These are phyloP conservation scores for Inonotus obliquus DNA, from an alignment of 1,284 basidiomycete genomes.

Conservation along the genomic window DNA sequence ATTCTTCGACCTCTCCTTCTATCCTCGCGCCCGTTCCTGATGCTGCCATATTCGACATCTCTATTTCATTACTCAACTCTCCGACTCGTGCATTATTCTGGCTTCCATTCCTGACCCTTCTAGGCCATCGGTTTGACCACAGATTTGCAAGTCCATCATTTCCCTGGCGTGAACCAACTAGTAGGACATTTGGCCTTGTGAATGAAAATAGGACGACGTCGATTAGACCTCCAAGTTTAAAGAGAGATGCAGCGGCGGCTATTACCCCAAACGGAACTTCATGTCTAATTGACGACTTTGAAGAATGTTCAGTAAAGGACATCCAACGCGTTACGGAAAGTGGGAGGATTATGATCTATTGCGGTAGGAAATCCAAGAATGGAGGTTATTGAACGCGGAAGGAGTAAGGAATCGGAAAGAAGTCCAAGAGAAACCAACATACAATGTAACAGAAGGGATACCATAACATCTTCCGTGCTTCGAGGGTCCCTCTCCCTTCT, in stretches of 20 bases:
- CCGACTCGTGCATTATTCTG: neutral
- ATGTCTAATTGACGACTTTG: neutral
- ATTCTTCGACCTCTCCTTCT: neutral
- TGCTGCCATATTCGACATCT: neutral
- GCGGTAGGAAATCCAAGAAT: too few relatives aligned
- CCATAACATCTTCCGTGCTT: slow-evolving; percentile 19
- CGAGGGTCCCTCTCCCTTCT: neutral
- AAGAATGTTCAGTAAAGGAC: slow-evolving; percentile 4
- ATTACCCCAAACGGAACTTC: slow-evolving; percentile 19
- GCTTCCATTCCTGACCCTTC: neutral
- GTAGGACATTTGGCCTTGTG: slow-evolving; percentile 22
- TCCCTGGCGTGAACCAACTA: too few relatives aligned
- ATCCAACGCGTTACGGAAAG: slow-evolving; percentile 17
- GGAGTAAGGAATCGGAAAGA: neutral
- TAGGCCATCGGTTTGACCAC: too few relatives aligned
- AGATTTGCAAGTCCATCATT: too few relatives aligned
- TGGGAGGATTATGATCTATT: slow-evolving; percentile 19
- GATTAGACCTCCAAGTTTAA: slow-evolving; percentile 21
- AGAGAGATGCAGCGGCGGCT: slow-evolving; percentile 18
- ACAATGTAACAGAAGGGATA: slow-evolving; percentile 13
- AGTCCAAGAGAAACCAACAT: neutral
- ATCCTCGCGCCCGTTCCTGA: neutral
- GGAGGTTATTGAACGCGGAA: too few relatives aligned
- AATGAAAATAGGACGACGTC: slow-evolving; percentile 24
- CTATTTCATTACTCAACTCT: neutral